A percentile compares a stretch with the other conserved stretches of the same genome.
Conservation (phyloP, 2,329 filamentous ascomycete genomes). For the Thielaviopsis euricoi region DNA sequence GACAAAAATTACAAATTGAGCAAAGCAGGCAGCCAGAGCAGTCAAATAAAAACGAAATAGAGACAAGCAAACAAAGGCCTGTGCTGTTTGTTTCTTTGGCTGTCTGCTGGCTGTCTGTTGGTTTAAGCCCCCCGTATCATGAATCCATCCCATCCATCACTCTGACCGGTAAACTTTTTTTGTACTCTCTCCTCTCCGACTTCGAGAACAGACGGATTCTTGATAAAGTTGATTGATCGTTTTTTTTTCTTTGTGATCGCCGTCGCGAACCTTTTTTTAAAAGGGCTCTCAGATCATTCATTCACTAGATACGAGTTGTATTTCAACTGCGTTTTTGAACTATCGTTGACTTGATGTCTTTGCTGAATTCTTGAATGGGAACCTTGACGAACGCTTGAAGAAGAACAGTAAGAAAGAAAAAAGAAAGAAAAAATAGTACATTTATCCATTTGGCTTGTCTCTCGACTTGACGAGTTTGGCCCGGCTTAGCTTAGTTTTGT, state of each 20-base stretch:
- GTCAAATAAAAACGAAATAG: background rate
- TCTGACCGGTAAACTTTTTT: no score
- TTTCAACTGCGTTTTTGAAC: background rate
- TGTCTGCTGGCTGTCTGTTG: no score
- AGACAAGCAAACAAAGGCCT: background rate
- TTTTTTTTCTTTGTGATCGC: no score
- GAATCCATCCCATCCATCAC: no score
- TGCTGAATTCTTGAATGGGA: background rate
- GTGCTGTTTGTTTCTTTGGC: background rate
- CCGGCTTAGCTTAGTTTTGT: background rate
- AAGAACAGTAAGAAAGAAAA: no score
- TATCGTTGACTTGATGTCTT: background rate
- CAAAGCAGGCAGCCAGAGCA: background rate
- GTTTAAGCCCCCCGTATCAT: background rate
- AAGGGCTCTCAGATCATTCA: no score
- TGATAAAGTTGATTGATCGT: background rate
- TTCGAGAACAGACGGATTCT: background rate
- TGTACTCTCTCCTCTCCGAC: no score
- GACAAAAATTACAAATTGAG: background rate
- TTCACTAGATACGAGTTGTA: no score
- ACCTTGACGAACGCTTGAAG: no score
- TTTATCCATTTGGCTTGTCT: background rate
- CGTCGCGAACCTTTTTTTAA: no score
- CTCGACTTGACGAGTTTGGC: background rate
- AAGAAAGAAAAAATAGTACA: background rate